Conservation (phyloP, 805 yeast genomes). For the Torulaspora quercuum region DNA sequence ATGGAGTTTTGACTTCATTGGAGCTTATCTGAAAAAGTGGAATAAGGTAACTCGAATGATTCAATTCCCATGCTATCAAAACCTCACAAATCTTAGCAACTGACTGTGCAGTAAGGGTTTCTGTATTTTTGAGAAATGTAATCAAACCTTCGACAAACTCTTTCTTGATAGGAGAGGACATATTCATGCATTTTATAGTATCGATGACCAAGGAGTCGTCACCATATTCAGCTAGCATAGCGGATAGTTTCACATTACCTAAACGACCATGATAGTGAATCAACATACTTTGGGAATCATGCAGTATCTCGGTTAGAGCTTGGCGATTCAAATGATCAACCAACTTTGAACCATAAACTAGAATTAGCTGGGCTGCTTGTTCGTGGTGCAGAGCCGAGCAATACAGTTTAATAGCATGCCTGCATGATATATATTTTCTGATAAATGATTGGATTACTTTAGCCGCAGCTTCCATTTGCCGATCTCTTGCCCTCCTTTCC, state of each 20-base stretch:
- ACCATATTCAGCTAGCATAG: slow-evolving; percentile 9
- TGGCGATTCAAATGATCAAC: slow-evolving; percentile 16
- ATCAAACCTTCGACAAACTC: slow-evolving; percentile 8
- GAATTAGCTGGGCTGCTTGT: slow-evolving; percentile 26
- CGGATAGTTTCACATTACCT: slow-evolving; percentile 13
- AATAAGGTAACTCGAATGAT: slow-evolving; percentile 2
- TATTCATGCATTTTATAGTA: slow-evolving; percentile 13
- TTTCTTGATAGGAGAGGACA: slow-evolving; percentile 5
- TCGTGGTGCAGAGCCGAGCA: slow-evolving; percentile 23
- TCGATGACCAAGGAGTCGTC: slow-evolving; percentile 15
- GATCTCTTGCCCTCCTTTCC: slow-evolving; percentile 54
- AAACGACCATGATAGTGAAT: slow-evolving; percentile 13
- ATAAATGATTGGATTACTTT: slow-evolving; percentile 48
- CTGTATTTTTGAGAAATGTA: slow-evolving; percentile 7
- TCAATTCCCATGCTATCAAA: slow-evolving; percentile 9
- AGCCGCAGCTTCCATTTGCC: slow-evolving; percentile 50
- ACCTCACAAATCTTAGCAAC: slow-evolving; percentile 1
- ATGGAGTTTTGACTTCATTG: slow-evolving; percentile 2
- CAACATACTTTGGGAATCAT: slow-evolving; percentile 11
- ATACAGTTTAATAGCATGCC: slow-evolving; percentile 24
- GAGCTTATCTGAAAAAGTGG: slow-evolving; percentile 12
- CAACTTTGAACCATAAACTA: slow-evolving; percentile 32
- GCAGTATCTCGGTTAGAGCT: slow-evolving; percentile 11
- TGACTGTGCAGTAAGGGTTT: slow-evolving; percentile 3
- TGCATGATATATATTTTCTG: slow-evolving; percentile 40